Base-by-base conservation (phyloP, 345 rosid species). In the Nephelium lappaceum region DNA sequence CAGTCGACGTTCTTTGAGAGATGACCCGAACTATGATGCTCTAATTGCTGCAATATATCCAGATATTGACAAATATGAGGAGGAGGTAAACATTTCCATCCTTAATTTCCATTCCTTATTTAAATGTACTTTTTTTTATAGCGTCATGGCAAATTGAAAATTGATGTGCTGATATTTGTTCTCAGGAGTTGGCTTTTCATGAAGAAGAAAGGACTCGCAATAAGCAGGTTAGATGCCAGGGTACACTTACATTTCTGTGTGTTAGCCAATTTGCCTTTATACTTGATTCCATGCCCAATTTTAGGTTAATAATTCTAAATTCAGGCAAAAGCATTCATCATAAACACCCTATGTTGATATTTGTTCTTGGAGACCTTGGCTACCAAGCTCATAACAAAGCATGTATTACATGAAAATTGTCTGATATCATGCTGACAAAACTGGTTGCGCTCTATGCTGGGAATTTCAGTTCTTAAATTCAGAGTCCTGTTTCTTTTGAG, bases 1-100 rank as follows among this genome's bases (percentile, higher is more conserved):
- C 71, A 95, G 98, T 80, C 90, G 98, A 25, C 99, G 99, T 31
- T 93, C 99, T 80, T 81, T 93, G 82, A 89, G 99, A 90, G 98
- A 93, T 31, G 99, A 95, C 82, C 98, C 97, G 39, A 91, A 87
- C 71, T 95, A 91, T 79, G 99, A 95, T 88, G 91, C 98, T 69
- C 83, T 95, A 31, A 93, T 95, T 81, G 88, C 96, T 76, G 89
- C 91, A 78, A n/a, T 90, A 49, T 92, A 93, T 87, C 88, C 92
- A 10, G 87, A 95, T 82, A 91, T 95, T 45, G 98, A 92, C 69
- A 85, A 86, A 83, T 91, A 86, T 51, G 98, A 95, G 79, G 91
- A 79, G 78, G 92, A 95, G 95, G 99, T 92, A 89, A 61, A 67
- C 53, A 24, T 75, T 74, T 57, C 57, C 64, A 81, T 42, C 24